phyloP scores from a whole-genome alignment of 345 rosid species.

The Heritiera fomes region DNA sequence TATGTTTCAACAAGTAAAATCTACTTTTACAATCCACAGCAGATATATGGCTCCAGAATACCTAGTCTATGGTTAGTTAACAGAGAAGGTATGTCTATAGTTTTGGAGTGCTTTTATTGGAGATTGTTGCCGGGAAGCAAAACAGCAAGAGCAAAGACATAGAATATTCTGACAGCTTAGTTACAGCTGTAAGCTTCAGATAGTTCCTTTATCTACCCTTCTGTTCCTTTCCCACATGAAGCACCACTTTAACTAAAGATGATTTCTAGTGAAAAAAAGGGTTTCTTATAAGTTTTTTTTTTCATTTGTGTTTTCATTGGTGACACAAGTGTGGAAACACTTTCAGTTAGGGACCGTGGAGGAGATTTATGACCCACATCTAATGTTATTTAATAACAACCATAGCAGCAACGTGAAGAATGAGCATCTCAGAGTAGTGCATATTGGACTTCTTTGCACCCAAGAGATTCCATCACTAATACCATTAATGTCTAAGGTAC shows the following conservation, averaged over 20 bases:
- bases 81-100: constrained; percentile 93
- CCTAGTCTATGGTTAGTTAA: constrained; percentile 85
- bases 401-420: constrained; percentile 41
- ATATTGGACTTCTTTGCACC: constrained; percentile 75
- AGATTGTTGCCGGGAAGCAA: constrained; percentile 55
- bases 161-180: constrained; percentile 80
- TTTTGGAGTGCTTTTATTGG: constrained; percentile 82
- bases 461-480: constrained; percentile 76
- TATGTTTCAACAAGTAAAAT: background rate
- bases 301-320: background rate
- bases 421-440: constrained; percentile 66
- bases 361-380: constrained; percentile 69
- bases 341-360: constrained; percentile 68
- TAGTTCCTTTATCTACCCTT: background rate
- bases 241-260: background rate
- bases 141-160: constrained; percentile 70
- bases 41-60: constrained; percentile 98
- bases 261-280: background rate
- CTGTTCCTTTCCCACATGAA: background rate
- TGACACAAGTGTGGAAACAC: constrained; percentile 28
- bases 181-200: constrained; percentile 59
- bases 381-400: constrained; percentile 45
- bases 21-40: constrained; percentile 35
- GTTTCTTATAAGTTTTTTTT: background rate
- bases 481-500: constrained; percentile 75